phyloP scores from a whole-genome alignment of 1,284 basidiomycete genomes.

The Porogramme epimiltina region DNA sequence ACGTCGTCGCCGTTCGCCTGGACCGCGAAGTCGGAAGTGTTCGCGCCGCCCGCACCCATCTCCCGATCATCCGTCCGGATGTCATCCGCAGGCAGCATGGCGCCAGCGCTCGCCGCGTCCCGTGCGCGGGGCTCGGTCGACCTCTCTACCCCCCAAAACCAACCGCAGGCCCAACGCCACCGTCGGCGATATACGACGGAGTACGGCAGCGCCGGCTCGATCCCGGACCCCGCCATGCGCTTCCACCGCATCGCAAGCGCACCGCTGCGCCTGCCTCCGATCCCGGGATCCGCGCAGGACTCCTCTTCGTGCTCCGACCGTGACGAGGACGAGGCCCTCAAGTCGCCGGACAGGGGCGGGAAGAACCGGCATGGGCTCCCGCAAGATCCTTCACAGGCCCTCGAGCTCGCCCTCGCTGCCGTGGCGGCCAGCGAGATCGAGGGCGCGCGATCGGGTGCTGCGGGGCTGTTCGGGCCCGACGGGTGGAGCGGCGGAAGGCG shows the following conservation, averaged over 20 bases:
- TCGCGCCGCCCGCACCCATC: constrained; percentile 17
- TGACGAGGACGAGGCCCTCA: constrained; percentile 2
- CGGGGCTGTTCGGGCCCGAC: no score
- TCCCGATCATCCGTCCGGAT: constrained; percentile 5
- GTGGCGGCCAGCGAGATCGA: background rate
- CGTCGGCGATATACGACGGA: constrained; percentile 6
- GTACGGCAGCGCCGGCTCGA: background rate
- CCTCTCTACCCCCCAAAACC: constrained; percentile 1
- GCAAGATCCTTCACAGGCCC: constrained; percentile 4
- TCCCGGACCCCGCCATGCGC: background rate
- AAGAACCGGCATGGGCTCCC: background rate
- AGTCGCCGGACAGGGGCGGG: constrained; percentile 1
- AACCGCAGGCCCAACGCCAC: background rate
- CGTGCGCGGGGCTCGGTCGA: background rate
- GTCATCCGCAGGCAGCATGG: background rate
- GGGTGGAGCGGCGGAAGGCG: background rate
- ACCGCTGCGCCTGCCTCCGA: constrained; percentile 8
- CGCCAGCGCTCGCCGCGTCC: constrained; percentile 3
- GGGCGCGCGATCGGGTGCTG: background rate
- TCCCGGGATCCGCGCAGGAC: background rate
- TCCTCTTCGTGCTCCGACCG: constrained; percentile 5
- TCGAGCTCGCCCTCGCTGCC: background rate
- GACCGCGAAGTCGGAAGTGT: constrained; percentile 21
- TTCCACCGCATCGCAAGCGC: constrained; percentile 12
- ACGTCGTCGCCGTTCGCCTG: constrained; percentile 26